A percentile compares a stretch with the other conserved stretches of the same genome.
Evolutionary conservation across 768 basidiomycete species (phyloP).

Genomic region (Tulasnella sp.): DNA sequence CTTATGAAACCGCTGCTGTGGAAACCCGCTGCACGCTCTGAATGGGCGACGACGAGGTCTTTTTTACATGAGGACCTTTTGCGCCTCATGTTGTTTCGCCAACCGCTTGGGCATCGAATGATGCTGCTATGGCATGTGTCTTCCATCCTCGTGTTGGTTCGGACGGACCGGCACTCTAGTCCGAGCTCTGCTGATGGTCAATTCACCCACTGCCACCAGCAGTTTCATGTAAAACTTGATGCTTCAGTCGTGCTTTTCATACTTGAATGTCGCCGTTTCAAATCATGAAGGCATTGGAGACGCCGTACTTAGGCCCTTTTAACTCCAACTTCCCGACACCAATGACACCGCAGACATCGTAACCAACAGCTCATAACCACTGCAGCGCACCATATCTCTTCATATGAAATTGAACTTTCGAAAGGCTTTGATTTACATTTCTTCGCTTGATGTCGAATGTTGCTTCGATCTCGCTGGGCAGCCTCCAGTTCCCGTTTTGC

Average conservation of each 20-base stretch:
- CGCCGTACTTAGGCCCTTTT: not conserved
- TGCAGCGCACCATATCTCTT: no score
- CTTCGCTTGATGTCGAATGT: no score
- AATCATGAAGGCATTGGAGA: not conserved
- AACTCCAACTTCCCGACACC: no score
- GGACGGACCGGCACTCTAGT: not conserved
- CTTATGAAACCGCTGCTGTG: not conserved
- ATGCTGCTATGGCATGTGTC: not conserved
- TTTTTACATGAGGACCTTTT: not conserved
- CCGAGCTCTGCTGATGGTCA: not conserved
- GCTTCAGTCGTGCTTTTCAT: not conserved
- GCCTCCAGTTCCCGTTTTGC: no score
- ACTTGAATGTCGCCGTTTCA: not conserved
- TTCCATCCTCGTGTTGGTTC: not conserved
- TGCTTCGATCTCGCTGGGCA: no score
- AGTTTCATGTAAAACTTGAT: not conserved
- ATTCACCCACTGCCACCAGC: not conserved
- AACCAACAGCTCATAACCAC: no score
- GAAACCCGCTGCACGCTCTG: not conserved
- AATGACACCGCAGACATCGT: no score
- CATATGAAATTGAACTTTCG: no score
- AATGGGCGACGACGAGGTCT: not conserved
- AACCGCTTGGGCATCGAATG: not conserved
- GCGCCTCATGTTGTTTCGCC: not conserved
- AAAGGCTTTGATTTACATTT: no score